Evolutionary conservation across 1,284 basidiomycete species (phyloP).

Genomic region (Ceratobasidium papillatum): DNA sequence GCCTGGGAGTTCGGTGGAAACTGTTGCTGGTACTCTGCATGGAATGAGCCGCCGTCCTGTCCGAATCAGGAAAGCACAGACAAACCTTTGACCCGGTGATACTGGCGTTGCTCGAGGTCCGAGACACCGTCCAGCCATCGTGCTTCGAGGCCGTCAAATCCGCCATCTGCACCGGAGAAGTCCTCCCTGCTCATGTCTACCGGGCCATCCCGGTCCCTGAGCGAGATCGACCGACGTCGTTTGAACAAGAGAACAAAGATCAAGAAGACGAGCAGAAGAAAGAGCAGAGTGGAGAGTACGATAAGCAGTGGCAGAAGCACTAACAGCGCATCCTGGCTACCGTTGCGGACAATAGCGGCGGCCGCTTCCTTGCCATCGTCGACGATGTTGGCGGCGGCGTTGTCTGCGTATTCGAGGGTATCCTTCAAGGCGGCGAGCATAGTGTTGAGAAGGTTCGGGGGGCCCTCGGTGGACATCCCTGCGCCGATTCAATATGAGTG

Average conservation of each 20-base stretch:
- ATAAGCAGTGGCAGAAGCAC: conserved; percentile 91
- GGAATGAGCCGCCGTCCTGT: conserved; percentile 5
- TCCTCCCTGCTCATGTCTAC: conserved; percentile 93
- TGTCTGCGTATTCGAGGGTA: background rate
- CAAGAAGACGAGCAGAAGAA: conserved; percentile 89
- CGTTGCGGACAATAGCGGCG: background rate
- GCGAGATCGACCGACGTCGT: conserved; percentile 79
- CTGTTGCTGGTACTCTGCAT: conserved; percentile 72
- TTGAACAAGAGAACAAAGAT: conserved; percentile 86
- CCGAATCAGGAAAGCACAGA: conserved; percentile 53
- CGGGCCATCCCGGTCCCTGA: conserved; percentile 90
- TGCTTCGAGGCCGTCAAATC: conserved; percentile 88
- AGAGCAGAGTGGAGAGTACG: conserved; percentile 90
- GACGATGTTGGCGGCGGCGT: background rate
- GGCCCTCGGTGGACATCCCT: conserved; percentile 4
- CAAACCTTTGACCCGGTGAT: conserved; percentile 88
- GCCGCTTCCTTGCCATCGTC: background rate
- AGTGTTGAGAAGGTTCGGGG: background rate
- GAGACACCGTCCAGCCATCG: conserved; percentile 90
- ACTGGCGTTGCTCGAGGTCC: conserved; percentile 74
- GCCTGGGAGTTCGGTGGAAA: conserved; percentile 92
- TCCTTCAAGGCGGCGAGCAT: background rate
- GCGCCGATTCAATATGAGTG: background rate
- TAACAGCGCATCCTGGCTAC: conserved; percentile 57
- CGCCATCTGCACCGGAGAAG: conserved; percentile 87